These are phyloP conservation scores for Pichia sporocuriosa DNA, from an alignment of 805 yeast species.

Conservation along the genomic window DNA sequence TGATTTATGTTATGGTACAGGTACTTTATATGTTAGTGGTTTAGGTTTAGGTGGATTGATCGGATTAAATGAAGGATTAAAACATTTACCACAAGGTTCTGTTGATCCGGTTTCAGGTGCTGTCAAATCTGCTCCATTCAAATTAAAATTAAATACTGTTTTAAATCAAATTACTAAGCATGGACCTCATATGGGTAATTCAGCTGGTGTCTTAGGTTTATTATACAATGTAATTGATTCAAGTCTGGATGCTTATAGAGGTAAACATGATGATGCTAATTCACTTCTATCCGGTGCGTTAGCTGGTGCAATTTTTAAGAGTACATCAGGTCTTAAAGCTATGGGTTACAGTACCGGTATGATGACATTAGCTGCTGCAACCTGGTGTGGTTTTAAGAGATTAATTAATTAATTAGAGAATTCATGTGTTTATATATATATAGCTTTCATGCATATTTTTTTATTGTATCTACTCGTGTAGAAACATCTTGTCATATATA, in stretches of 20 bases:
- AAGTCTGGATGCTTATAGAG: constrained; percentile 71
- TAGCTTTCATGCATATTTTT: too few relatives aligned
- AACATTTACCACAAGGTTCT: constrained; percentile 54
- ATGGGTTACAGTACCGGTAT: constrained; percentile 81
- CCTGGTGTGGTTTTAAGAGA: constrained; percentile 82
- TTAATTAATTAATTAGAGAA: constrained; percentile 8
- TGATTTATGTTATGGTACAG: constrained; percentile 96
- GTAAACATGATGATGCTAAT: constrained; percentile 80
- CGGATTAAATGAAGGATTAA: constrained; percentile 83
- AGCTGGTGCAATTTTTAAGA: constrained; percentile 86
- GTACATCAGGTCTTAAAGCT: constrained; percentile 78
- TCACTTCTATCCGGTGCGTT: constrained; percentile 85
- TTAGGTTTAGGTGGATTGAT: constrained; percentile 84
- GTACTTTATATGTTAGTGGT: constrained; percentile 83
- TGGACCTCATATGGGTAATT: constrained; percentile 94
- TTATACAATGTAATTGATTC: constrained; percentile 82
- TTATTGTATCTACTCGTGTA: too few relatives aligned
- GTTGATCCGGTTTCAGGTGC: constrained; percentile 53
- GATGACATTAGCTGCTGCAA: constrained; percentile 85
- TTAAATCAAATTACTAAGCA: constrained; percentile 89
- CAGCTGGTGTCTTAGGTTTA: constrained; percentile 89
- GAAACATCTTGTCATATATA: constrained; percentile 2
- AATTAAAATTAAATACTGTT: constrained; percentile 80
- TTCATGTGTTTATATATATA: too few relatives aligned
- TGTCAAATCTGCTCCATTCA: constrained; percentile 59